phyloP scores from a whole-genome alignment of 2,329 filamentous ascomycete species.

The Aspergillus sp. region DNA sequence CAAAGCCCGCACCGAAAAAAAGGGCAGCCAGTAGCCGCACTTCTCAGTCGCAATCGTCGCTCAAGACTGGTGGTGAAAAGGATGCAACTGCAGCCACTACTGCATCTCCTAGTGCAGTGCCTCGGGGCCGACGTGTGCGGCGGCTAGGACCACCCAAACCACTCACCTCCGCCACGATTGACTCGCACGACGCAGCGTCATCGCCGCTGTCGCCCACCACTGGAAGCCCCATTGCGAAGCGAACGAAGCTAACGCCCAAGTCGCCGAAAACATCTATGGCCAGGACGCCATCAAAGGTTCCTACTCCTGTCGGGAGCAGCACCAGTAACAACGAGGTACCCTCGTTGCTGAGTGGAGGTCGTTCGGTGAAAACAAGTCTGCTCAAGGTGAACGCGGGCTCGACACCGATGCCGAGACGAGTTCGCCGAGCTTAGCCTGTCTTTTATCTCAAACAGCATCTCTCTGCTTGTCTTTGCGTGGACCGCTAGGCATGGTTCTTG shows the following conservation, averaged over 20 bases:
- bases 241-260: slow-evolving; percentile 37
- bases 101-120: slow-evolving; percentile 25
- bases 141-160: slow-evolving; percentile 28
- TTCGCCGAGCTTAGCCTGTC: slow-evolving; percentile 27
- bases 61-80: slow-evolving; percentile 20
- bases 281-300: slow-evolving; percentile 22
- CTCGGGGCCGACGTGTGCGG: slow-evolving; percentile 32
- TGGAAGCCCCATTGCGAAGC: slow-evolving; percentile 27
- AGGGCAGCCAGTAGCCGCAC: slow-evolving; percentile 23
- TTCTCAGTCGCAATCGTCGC: slow-evolving; percentile 23
- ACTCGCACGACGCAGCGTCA: slow-evolving; percentile 15
- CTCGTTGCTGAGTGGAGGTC: slow-evolving; percentile 16
- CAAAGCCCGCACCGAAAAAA: slow-evolving; percentile 24
- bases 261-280: slow-evolving; percentile 26
- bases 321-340: slow-evolving; percentile 17
- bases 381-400: slow-evolving; percentile 36
- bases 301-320: slow-evolving; percentile 15
- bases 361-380: slow-evolving; percentile 27
- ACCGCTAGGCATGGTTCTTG: not conserved
- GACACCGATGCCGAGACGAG: slow-evolving; percentile 35
- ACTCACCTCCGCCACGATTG: slow-evolving; percentile 21
- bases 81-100: slow-evolving; percentile 19
- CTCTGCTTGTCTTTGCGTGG: not conserved
- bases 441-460: slow-evolving; percentile 9
- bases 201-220: slow-evolving; percentile 16